Evolutionary conservation across 73 alveolate species (phyloP), one percentile per base, ranked within the genome.

Genomic region (Halteria grandinella): DNA sequence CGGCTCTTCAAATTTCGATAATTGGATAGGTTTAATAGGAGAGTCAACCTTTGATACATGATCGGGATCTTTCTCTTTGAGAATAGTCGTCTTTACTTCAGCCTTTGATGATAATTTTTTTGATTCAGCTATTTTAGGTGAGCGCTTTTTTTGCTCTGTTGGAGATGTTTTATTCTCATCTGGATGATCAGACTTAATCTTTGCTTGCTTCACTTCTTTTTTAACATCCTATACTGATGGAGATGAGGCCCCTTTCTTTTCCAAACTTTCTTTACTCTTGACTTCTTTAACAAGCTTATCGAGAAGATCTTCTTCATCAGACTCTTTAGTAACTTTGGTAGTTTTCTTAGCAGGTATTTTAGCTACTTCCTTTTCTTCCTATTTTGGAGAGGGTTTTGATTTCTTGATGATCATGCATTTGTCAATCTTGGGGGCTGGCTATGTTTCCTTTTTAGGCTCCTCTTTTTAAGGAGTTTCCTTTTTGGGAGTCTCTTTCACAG

Each of bases 401-500:
- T 36, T 36, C 58, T 20, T 47, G 58, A 47, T 23, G 7, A 15
- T 5, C 29, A 8, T 15, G 24, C 29, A 8, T 47, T 47, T 15
- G 12, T 15, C 58, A 4, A 7, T 47, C 29, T 47, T 47, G 27
- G 27, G 6, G 24, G 27, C 24, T 47, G 12, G 24, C 58, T 47
- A 8, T 17, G 29, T 23, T 47, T 15, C 29, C 58, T 64, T 64
- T 25, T 64, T 64, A 20, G 45, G 45, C 66, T 29, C 1, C 1
- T 39, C 79, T 64, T 44, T 64, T 25, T 64, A 62, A 8, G 49
- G 52, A 24, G 25, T 1, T 5, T 41, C 43, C 37, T 60, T 59
- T 14, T 60, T 59, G 43, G 43, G 32, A 40, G 37, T 44, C n/a
- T 15, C n/a, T 17, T 7, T 49, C 7, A 40, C 77, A 10, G 12